These are phyloP conservation scores for Samsoniella hepiali DNA, from an alignment of 2,329 filamentous ascomycete species.

Conservation along the genomic window DNA sequence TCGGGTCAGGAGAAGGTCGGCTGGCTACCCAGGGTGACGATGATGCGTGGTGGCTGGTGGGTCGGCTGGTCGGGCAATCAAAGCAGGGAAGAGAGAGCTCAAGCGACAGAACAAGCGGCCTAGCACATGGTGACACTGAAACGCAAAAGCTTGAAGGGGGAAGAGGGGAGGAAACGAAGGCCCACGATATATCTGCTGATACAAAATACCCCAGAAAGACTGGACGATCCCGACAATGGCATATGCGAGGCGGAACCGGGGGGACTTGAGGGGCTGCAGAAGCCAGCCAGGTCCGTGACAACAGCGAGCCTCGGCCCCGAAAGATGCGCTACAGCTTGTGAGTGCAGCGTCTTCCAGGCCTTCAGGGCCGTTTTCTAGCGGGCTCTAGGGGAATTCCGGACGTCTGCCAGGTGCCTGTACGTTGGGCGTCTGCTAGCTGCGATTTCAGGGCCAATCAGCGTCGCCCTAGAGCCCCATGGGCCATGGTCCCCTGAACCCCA, in stretches of 20 bases:
- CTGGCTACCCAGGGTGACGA: conserved; percentile 10
- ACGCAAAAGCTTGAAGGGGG: conserved; percentile 8
- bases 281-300: conserved; percentile 1
- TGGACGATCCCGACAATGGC: background rate
- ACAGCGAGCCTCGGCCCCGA: conserved; percentile 13
- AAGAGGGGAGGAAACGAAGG: background rate
- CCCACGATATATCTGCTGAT: background rate
- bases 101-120: conserved; percentile 12
- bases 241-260: conserved; percentile 13
- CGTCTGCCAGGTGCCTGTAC: background rate
- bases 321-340: background rate
- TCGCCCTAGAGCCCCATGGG: background rate
- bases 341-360: background rate
- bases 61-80: conserved; percentile 11
- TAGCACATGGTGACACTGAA: conserved; percentile 15
- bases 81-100: conserved; percentile 19
- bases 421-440: background rate
- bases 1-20: conserved; percentile 11
- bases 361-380: background rate
- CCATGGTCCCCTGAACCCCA: conserved; percentile 10
- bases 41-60: conserved; percentile 10
- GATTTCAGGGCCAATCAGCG: conserved; percentile 4
- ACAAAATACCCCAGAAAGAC: background rate
- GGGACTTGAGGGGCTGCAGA: conserved; percentile 4
- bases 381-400: background rate